phyloP scores from a whole-genome alignment of 208 protist genomes.

The Crithidia expoeki region DNA sequence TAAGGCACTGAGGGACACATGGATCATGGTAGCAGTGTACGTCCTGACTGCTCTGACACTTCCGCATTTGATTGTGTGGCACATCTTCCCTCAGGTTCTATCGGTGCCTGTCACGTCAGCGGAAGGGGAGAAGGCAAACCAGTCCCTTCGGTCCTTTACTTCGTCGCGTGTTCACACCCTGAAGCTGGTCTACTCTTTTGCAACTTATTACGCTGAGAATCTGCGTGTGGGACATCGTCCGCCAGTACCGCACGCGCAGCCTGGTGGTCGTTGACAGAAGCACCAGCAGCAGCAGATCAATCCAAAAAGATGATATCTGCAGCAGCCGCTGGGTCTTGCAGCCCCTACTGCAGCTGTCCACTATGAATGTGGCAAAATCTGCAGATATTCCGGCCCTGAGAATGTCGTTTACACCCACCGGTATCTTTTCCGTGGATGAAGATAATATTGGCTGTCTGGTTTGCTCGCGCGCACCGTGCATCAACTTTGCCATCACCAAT shows the following conservation, averaged over 20 bases:
- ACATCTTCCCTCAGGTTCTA: background rate
- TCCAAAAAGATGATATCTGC: background rate
- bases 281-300: background rate
- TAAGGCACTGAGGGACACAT: background rate
- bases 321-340: slow-evolving; percentile 1
- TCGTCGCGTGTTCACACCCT: slow-evolving; percentile 1
- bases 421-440: background rate
- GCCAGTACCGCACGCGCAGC: background rate
- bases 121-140: background rate
- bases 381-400: background rate
- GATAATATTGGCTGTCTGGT: background rate
- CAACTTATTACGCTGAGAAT: background rate
- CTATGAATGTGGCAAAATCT: background rate
- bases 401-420: background rate
- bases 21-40: background rate
- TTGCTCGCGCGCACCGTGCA: background rate
- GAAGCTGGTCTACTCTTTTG: slow-evolving; percentile 3
- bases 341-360: background rate
- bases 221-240: background rate
- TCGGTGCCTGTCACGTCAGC: background rate
- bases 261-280: background rate
- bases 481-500: background rate
- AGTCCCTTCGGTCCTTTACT: background rate
- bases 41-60: background rate
- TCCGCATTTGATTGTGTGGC: slow-evolving; percentile 18